A percentile compares a stretch with the other conserved stretches of the same genome.
These are phyloP conservation scores for Suillus decipiens DNA, from an alignment of 768 basidiomycete species.

Conservation along the genomic window DNA sequence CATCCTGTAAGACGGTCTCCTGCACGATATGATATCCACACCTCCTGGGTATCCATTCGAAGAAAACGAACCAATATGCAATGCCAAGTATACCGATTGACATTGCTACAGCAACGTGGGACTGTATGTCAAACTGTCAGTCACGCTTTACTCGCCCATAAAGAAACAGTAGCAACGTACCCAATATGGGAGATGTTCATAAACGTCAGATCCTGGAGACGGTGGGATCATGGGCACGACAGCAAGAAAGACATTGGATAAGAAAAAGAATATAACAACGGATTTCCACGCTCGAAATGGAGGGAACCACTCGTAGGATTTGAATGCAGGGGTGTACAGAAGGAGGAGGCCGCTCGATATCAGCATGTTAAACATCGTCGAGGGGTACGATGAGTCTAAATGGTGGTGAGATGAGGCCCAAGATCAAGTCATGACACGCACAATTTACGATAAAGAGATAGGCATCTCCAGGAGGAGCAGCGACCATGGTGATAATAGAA, in stretches of 20 bases:
- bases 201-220: slow-evolving; percentile 47
- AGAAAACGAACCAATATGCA: slow-evolving; percentile 58
- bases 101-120: slow-evolving; percentile 51
- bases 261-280: slow-evolving; percentile 56
- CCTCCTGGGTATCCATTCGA: slow-evolving; percentile 48
- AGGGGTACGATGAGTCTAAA: slow-evolving; percentile 59
- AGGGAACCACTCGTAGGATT: slow-evolving; percentile 56
- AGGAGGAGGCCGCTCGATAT: slow-evolving; percentile 64
- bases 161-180: slow-evolving; percentile 39
- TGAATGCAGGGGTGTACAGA: slow-evolving; percentile 50
- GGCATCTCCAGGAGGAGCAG: slow-evolving; percentile 70
- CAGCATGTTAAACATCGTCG: slow-evolving; percentile 56
- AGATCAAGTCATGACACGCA: slow-evolving; percentile 32
- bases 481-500: slow-evolving; percentile 54
- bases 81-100: slow-evolving; percentile 49
- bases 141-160: neutral
- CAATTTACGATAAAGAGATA: slow-evolving; percentile 71
- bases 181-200: slow-evolving; percentile 67
- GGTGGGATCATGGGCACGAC: slow-evolving; percentile 67
- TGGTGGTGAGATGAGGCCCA: neutral
- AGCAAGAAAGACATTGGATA: slow-evolving; percentile 68
- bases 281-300: slow-evolving; percentile 59
- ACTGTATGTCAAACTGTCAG: slow-evolving; percentile 32
- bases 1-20: slow-evolving; percentile 50
- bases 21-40: slow-evolving; percentile 52